Percentiles rank a stretch among this genome's conserved stretches.
Evolutionary conservation across 2,329 filamentous ascomycete genomes (phyloP).

Genomic region (Albophoma yamanashiensis): DNA sequence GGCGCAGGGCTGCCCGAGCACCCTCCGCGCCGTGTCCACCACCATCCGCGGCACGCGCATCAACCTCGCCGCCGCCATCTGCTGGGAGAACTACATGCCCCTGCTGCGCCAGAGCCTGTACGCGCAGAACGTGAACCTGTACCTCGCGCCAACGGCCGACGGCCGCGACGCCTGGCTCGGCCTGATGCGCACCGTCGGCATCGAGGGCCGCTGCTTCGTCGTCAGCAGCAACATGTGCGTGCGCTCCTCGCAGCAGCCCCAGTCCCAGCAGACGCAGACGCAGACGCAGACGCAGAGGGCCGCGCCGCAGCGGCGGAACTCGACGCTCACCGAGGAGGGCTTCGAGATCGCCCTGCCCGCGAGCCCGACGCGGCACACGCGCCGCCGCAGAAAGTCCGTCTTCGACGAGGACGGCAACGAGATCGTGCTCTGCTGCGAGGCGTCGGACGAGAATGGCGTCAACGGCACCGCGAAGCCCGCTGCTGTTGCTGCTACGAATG

Average conservation of each 20-base stretch:
- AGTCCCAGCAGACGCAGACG: background rate
- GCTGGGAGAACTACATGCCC: constrained; percentile 97
- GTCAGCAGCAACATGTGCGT: constrained; percentile 79
- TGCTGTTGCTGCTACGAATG: background rate
- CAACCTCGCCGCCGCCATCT: constrained; percentile 79
- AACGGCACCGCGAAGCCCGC: background rate
- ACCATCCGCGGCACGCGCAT: constrained; percentile 68
- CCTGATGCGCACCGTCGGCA: constrained; percentile 71
- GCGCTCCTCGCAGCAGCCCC: background rate
- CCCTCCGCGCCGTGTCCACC: constrained; percentile 69
- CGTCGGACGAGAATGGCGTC: constrained; percentile 10
- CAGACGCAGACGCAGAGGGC: background rate
- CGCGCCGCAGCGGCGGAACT: constrained; percentile 14
- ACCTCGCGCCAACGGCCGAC: constrained; percentile 85
- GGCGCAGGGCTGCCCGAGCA: constrained; percentile 74
- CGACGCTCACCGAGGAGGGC: constrained; percentile 33
- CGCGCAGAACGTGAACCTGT: constrained; percentile 82
- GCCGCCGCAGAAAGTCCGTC: constrained; percentile 24
- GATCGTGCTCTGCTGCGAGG: constrained; percentile 32
- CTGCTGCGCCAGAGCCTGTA: constrained; percentile 76
- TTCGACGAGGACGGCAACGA: constrained; percentile 45
- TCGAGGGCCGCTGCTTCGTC: constrained; percentile 78
- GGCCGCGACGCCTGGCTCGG: constrained; percentile 70
- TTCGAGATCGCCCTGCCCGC: constrained; percentile 34
- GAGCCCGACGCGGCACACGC: background rate